Conservation (phyloP, 139 green algal species). For the Micractinium sp. region DNA sequence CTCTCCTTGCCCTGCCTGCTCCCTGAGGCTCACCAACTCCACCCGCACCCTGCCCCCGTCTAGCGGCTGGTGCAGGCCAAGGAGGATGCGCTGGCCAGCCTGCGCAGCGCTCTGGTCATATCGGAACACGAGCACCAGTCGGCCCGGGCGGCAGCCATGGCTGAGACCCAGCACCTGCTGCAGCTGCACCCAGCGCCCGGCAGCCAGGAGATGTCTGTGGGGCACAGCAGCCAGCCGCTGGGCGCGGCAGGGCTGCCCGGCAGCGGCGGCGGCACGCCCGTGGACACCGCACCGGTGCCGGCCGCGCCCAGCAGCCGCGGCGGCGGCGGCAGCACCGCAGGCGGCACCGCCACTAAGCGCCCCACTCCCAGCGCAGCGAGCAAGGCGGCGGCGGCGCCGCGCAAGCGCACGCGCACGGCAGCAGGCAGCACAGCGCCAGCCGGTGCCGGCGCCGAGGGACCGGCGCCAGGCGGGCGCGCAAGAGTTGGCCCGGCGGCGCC, state of each 20-base stretch:
- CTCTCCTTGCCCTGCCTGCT: not conserved
- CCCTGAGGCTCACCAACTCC: not conserved
- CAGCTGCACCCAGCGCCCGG: constrained; percentile 2
- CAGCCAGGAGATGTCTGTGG: not conserved
- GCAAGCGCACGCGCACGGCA: constrained; percentile 1
- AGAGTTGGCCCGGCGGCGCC: not conserved
- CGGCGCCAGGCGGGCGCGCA: not conserved
- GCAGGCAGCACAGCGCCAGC: not conserved
- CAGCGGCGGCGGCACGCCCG: not conserved
- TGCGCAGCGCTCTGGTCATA: constrained; percentile 38
- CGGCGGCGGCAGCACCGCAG: not conserved
- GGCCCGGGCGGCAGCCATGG: constrained; percentile 8
- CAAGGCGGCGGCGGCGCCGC: constrained; percentile 14
- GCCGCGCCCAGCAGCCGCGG: not conserved
- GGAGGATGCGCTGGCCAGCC: constrained; percentile 23
- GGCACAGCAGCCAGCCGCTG: constrained; percentile 27
- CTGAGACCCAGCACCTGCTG: constrained; percentile 19
- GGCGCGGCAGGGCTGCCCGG: not conserved
- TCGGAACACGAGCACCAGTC: constrained; percentile 12
- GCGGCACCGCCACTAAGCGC: constrained; percentile 9
- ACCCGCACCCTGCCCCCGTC: not conserved
- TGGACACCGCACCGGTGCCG: not conserved
- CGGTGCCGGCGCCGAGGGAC: not conserved
- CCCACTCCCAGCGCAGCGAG: not conserved
- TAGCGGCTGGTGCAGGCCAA: constrained; percentile 8